phyloP scores from a whole-genome alignment of 805 yeast species.

The Ogataea glucozyma region DNA sequence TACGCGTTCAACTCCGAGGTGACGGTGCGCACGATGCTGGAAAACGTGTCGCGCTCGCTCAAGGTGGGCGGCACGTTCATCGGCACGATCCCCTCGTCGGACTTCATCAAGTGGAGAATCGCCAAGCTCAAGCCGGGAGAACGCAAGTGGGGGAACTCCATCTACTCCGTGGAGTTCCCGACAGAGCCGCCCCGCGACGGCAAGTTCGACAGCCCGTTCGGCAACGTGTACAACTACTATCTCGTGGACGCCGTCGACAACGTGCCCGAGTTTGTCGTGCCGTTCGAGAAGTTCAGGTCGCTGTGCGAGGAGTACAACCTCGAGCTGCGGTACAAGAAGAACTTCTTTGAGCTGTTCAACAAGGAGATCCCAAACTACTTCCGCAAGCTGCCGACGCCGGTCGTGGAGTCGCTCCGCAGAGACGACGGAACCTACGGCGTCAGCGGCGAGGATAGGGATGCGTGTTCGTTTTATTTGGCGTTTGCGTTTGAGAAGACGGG shows the following conservation, averaged over 20 bases:
- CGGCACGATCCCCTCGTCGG: constrained; percentile 94
- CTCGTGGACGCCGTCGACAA: constrained; percentile 92
- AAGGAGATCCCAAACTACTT: constrained; percentile 74
- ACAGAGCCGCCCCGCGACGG: constrained; percentile 75
- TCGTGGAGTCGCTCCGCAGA: constrained; percentile 69
- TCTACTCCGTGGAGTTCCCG: constrained; percentile 82
- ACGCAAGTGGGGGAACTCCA: constrained; percentile 78
- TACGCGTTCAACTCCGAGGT: constrained; percentile 89
- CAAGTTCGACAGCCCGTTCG: constrained; percentile 72
- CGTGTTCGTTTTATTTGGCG: constrained; percentile 78
- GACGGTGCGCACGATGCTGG: constrained; percentile 69
- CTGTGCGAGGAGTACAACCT: constrained; percentile 83
- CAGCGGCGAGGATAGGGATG: constrained; percentile 86
- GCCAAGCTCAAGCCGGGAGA: constrained; percentile 51
- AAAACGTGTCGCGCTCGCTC: constrained; percentile 74
- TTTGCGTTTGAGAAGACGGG: constrained; percentile 69
- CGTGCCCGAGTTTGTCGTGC: constrained; percentile 96
- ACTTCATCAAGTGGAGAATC: constrained; percentile 71
- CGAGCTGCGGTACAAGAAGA: constrained; percentile 67
- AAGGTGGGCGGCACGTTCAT: constrained; percentile 83
- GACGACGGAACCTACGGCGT: constrained; percentile 83
- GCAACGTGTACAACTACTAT: constrained; percentile 79
- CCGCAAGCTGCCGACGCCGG: constrained; percentile 51
- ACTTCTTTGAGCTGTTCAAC: constrained; percentile 79
- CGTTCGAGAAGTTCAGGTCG: constrained; percentile 82